Percentiles rank a stretch among this genome's conserved stretches.
Evolutionary conservation across 1,284 basidiomycete species (phyloP).

Genomic region (Albatrellus sp.): DNA sequence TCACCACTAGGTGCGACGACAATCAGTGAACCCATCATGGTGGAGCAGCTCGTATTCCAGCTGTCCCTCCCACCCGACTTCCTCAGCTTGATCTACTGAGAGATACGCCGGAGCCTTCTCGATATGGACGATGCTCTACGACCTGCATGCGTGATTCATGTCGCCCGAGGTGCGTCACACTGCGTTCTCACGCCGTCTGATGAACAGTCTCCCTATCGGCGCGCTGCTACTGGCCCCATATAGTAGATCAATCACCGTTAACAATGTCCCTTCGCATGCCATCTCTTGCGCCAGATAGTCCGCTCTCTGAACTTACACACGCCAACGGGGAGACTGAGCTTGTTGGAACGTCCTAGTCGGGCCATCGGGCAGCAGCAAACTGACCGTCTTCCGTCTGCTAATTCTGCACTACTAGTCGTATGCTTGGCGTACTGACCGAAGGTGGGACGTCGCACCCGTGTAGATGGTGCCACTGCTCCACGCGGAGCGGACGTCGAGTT

Average conservation of each 20-base stretch:
- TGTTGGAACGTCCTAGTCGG: constrained; percentile 71
- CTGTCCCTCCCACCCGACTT: constrained; percentile 94
- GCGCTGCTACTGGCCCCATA: constrained; percentile 60
- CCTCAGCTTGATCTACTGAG: constrained; percentile 92
- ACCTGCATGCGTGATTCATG: constrained; percentile 75
- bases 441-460: constrained; percentile 72
- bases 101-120: constrained; percentile 87
- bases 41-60: constrained; percentile 99
- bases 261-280: constrained; percentile 92
- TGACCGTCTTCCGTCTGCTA: constrained; percentile 87
- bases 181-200: background rate
- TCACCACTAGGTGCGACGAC: constrained; percentile 81
- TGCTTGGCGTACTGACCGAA: constrained; percentile 72
- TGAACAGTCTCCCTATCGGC: constrained; percentile 35
- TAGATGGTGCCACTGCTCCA: constrained; percentile 65
- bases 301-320: constrained; percentile 81
- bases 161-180: constrained; percentile 42
- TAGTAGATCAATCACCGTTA: constrained; percentile 86
- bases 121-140: constrained; percentile 97
- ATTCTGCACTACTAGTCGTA: constrained; percentile 91
- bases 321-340: constrained; percentile 90
- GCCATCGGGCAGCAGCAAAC: constrained; percentile 96
- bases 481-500: too few relatives aligned
- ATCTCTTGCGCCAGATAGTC: constrained; percentile 86
- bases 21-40: constrained; percentile 95